Conservation (phyloP, 345 rosid species). For the Populus pruinosa region DNA sequence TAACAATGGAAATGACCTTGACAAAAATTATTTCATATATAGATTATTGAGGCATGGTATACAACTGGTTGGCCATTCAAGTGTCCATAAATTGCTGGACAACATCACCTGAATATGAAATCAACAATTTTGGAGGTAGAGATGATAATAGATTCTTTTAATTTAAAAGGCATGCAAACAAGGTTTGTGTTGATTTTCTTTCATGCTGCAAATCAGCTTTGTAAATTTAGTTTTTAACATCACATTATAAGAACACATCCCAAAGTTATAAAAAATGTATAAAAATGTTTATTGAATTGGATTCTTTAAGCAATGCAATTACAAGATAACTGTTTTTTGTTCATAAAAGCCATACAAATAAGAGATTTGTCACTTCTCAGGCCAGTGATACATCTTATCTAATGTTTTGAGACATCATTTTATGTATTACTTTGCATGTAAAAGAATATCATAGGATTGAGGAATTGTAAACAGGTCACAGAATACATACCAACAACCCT, state of each 20-base stretch:
- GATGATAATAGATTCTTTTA: neutral
- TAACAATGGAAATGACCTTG: neutral
- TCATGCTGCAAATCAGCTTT: neutral
- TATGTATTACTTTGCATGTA: neutral
- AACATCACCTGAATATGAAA: neutral
- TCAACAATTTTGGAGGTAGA: neutral
- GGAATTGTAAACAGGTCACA: neutral
- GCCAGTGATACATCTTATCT: neutral
- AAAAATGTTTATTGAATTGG: neutral
- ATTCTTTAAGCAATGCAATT: neutral
- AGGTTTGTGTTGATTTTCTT: neutral
- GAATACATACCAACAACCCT: slow-evolving; percentile 71
- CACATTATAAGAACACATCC: neutral
- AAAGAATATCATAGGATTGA: neutral
- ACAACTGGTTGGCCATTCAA: neutral
- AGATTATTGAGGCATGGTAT: neutral
- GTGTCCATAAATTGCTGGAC: neutral
- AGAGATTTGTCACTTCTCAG: neutral
- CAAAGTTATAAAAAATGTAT: neutral
- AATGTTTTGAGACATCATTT: neutral
- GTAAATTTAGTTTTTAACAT: neutral
- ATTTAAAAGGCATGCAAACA: neutral
- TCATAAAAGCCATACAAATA: neutral
- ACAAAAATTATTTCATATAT: neutral
- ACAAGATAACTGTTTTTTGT: neutral